Percentiles rank a stretch among this genome's conserved stretches.
phyloP scores from a whole-genome alignment of 495 filamentous ascomycete genomes.

The Cenococcum geophilum region DNA sequence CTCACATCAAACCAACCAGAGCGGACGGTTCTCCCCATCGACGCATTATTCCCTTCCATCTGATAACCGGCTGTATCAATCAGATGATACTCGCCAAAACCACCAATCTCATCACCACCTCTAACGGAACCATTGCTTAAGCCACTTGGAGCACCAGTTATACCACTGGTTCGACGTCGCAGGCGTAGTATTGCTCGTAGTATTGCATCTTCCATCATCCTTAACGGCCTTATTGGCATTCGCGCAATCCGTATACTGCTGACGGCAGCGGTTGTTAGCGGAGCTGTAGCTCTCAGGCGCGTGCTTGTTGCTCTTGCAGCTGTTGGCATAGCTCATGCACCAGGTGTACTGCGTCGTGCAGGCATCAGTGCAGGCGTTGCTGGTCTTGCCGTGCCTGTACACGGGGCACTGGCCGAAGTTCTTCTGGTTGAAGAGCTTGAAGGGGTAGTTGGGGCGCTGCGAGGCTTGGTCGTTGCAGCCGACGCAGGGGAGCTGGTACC shows the following conservation, averaged over 20 bases:
- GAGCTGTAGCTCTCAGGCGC: not conserved
- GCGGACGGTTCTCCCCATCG: too few relatives aligned
- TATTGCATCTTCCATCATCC: conserved; percentile 3
- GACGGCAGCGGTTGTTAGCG: not conserved
- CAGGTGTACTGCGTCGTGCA: conserved; percentile 16
- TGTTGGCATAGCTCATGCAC: conserved; percentile 12
- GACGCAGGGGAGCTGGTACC: conserved; percentile 8
- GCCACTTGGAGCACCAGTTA: conserved; percentile 3
- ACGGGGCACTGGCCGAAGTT: conserved; percentile 5
- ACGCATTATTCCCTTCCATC: too few relatives aligned
- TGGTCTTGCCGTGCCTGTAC: not conserved
- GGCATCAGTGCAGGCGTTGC: conserved; percentile 7
- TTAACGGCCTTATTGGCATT: not conserved
- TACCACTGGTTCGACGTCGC: not conserved
- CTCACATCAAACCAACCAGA: too few relatives aligned
- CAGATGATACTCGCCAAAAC: too few relatives aligned
- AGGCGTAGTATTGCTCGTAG: not conserved
- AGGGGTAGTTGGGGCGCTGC: conserved; percentile 4
- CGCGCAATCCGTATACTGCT: not conserved
- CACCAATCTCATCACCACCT: not conserved
- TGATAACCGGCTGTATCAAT: too few relatives aligned
- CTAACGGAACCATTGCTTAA: not conserved
- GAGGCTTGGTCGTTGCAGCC: conserved; percentile 9
- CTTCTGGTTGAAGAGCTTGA: conserved; percentile 12
- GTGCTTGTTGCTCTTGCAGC: not conserved